Percentiles rank a stretch among this genome's conserved stretches.
phyloP scores from a whole-genome alignment of 768 basidiomycete species.

The Glaciozyma martinii region DNA sequence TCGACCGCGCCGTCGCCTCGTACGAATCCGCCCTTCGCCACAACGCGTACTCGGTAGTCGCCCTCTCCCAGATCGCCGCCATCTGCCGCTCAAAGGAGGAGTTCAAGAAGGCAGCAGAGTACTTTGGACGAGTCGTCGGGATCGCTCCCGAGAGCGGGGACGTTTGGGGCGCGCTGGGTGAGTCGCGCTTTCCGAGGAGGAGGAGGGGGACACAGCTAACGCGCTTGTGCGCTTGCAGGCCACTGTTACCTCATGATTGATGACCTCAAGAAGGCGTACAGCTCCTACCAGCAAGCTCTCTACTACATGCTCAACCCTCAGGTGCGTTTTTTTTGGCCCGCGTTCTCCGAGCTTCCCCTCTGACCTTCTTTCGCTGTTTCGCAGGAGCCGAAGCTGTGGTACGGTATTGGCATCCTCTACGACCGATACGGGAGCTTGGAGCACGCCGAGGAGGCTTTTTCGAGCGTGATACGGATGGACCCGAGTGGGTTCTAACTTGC shows the following conservation, averaged over 20 bases:
- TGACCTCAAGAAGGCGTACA: constrained; percentile 95
- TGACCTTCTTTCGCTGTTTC: constrained; percentile 13
- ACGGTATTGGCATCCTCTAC: constrained; percentile 97
- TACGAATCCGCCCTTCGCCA: constrained; percentile 94
- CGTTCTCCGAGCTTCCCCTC: not conserved
- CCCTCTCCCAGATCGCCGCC: constrained; percentile 85
- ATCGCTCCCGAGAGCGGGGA: constrained; percentile 95
- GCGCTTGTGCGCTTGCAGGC: constrained; percentile 45
- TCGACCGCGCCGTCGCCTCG: constrained; percentile 81
- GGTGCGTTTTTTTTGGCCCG: constrained; percentile 41
- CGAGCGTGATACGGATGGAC: constrained; percentile 92
- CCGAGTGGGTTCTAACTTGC: constrained; percentile 55
- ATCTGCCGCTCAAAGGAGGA: constrained; percentile 97
- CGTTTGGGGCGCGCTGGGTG: constrained; percentile 91
- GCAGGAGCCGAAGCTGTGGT: constrained; percentile 98
- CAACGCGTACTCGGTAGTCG: constrained; percentile 81
- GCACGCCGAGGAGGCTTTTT: constrained; percentile 97
- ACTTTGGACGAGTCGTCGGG: constrained; percentile 82
- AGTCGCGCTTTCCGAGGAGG: constrained; percentile 16
- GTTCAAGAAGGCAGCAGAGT: constrained; percentile 94
- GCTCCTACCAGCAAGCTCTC: constrained; percentile 95
- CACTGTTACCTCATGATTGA: constrained; percentile 99
- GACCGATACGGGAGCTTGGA: constrained; percentile 97
- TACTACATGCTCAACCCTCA: constrained; percentile 93
- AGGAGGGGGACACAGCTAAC: not conserved